Percentiles rank a stretch among this genome's conserved stretches.
Evolutionary conservation across 257 asterid genomes (phyloP).

Genomic region (Primulina tabacum): DNA sequence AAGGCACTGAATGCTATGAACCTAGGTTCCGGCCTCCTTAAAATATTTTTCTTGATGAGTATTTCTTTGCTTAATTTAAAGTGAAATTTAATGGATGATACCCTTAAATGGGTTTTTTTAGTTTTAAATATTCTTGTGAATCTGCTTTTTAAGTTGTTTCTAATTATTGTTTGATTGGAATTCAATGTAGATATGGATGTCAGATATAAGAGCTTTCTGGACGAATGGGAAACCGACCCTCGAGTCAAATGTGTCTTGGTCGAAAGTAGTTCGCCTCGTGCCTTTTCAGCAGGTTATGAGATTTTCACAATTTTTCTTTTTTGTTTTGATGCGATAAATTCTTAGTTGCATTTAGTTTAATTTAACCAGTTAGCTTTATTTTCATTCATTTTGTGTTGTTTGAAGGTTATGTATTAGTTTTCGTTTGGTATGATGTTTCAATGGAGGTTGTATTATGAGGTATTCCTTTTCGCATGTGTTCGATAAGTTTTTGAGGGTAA

Average conservation of each 20-base stretch:
- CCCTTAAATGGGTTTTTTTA: constrained; percentile 6
- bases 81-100: background rate
- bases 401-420: constrained; percentile 6
- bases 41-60: background rate
- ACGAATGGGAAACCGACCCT: constrained; percentile 89
- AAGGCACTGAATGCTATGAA: constrained; percentile 97
- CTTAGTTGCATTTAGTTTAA: background rate
- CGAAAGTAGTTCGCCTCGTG: constrained; percentile 82
- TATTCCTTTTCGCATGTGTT: constrained; percentile 12
- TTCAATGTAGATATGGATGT: constrained; percentile 79
- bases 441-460: constrained; percentile 14
- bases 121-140: constrained; percentile 6
- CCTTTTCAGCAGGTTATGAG: constrained; percentile 86
- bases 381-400: constrained; percentile 1
- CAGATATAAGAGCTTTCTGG: constrained; percentile 71
- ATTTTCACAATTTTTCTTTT: constrained; percentile 7
- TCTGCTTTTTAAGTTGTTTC: background rate
- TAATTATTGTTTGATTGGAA: constrained; percentile 13
- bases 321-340: constrained; percentile 14
- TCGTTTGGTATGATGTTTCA: constrained; percentile 20
- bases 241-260: constrained; percentile 88
- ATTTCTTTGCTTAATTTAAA: background rate
- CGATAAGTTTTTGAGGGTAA: constrained; percentile 46
- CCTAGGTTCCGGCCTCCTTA: constrained; percentile 43
- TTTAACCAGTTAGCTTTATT: background rate